Conservation (phyloP, 768 basidiomycete species). For the Kwoniella dejecticola region DNA sequence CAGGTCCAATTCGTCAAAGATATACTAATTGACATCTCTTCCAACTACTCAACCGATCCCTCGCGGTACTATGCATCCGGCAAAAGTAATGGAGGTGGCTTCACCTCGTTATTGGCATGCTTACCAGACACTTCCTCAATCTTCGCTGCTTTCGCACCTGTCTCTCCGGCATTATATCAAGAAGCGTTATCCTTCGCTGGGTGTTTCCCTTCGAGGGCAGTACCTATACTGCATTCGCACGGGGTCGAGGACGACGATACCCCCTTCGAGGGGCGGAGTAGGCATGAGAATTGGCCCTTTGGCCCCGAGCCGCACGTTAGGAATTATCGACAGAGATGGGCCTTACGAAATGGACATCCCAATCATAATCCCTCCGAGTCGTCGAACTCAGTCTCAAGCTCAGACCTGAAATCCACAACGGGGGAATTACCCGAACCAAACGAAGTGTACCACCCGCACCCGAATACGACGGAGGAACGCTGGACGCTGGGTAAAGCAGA, state of each 20-base stretch:
- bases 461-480: slow-evolving; percentile 24
- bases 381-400: too few relatives aligned
- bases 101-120: slow-evolving; percentile 41
- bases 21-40: slow-evolving; percentile 32
- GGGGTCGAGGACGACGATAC: slow-evolving; percentile 38
- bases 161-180: slow-evolving; percentile 41
- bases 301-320: slow-evolving; percentile 28
- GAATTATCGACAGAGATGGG: slow-evolving; percentile 39
- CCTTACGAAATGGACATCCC: slow-evolving; percentile 35
- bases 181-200: slow-evolving; percentile 32
- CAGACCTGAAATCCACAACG: background rate
- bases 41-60: slow-evolving; percentile 31
- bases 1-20: slow-evolving; percentile 44
- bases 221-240: slow-evolving; percentile 41
- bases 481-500: slow-evolving; percentile 28
- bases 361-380: background rate
- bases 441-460: slow-evolving; percentile 18
- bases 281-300: slow-evolving; percentile 12
- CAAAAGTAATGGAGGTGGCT: slow-evolving; percentile 48
- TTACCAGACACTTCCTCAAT: slow-evolving; percentile 30
- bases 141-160: slow-evolving; percentile 42
- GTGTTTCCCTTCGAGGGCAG: slow-evolving; percentile 25
- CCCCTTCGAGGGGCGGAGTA: slow-evolving; percentile 32
- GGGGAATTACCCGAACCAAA: slow-evolving; percentile 7
- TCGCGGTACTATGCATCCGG: slow-evolving; percentile 36